Conservation (phyloP, 2,329 filamentous ascomycete genomes). For the Drechslerella dactyloides region DNA sequence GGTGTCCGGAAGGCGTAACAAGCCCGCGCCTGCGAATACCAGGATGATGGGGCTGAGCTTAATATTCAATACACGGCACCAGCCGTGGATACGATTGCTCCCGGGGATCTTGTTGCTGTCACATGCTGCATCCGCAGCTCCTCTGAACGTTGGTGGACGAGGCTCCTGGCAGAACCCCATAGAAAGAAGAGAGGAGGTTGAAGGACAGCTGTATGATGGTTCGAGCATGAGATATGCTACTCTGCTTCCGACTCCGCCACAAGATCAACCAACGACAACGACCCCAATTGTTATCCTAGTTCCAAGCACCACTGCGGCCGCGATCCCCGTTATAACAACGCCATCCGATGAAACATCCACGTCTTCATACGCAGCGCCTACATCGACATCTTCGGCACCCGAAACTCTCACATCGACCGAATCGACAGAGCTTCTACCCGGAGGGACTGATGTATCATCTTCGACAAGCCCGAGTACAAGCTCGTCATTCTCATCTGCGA, state of each 20-base stretch:
- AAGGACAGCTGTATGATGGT: conserved; percentile 4
- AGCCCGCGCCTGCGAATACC: background rate
- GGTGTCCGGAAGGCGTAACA: background rate
- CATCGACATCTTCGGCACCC: background rate
- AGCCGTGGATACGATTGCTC: conserved; percentile 10
- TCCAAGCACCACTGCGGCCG: conserved; percentile 8
- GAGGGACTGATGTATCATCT: too few relatives aligned
- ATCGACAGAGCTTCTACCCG: too few relatives aligned
- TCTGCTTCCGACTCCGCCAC: conserved; percentile 15
- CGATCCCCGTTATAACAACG: conserved; percentile 18
- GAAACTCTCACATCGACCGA: background rate
- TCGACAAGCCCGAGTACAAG: too few relatives aligned
- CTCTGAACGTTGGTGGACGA: conserved; percentile 12
- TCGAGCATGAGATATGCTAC: conserved; percentile 36
- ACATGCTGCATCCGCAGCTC: conserved; percentile 20
- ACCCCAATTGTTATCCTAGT: conserved; percentile 2
- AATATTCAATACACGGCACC: background rate
- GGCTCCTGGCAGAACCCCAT: background rate
- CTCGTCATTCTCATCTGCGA: too few relatives aligned
- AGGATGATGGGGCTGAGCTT: conserved; percentile 11
- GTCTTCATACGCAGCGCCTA: background rate
- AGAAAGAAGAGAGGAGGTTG: background rate
- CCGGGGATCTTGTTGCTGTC: conserved; percentile 9
- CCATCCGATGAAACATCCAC: background rate
- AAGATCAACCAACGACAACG: background rate